These are phyloP conservation scores for Ensete glaucum DNA, from an alignment of 176 grass and related monocot species.

Conservation along the genomic window DNA sequence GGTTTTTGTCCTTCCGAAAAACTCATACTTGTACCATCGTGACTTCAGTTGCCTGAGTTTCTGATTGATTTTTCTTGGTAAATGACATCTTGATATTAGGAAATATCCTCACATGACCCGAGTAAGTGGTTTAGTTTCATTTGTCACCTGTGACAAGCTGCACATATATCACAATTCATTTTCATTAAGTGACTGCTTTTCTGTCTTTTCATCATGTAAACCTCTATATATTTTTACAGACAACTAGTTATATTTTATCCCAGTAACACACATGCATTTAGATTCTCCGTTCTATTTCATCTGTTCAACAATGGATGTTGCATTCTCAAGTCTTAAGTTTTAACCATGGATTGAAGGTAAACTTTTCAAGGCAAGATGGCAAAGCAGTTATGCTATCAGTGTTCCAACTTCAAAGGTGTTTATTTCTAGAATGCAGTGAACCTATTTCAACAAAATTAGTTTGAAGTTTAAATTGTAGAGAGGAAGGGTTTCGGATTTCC, in stretches of 20 bases:
- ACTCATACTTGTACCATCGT: neutral
- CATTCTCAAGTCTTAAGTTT: neutral
- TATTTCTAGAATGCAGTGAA: too few species aligned
- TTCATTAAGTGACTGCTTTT: neutral
- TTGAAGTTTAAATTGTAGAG: too few species aligned
- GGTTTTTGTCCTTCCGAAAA: constrained; percentile 22
- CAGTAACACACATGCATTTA: neutral
- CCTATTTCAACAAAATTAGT: too few species aligned
- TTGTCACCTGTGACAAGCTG: neutral
- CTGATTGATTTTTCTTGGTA: neutral
- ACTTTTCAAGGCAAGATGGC: neutral
- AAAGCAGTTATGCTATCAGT: too few species aligned
- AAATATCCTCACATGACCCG: neutral
- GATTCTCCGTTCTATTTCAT: neutral
- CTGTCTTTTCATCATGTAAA: neutral
- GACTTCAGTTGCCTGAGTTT: neutral
- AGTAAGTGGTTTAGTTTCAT: neutral
- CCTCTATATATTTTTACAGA: neutral
- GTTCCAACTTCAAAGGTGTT: too few species aligned
- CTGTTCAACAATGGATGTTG: neutral
- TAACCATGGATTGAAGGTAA: neutral
- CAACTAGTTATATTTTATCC: neutral
- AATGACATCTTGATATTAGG: neutral
- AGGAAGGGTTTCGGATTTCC: too few species aligned
- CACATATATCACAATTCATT: neutral